Evolutionary conservation across 352 stramenopile species (phyloP).

Genomic region (Blastocystis sp.): DNA sequence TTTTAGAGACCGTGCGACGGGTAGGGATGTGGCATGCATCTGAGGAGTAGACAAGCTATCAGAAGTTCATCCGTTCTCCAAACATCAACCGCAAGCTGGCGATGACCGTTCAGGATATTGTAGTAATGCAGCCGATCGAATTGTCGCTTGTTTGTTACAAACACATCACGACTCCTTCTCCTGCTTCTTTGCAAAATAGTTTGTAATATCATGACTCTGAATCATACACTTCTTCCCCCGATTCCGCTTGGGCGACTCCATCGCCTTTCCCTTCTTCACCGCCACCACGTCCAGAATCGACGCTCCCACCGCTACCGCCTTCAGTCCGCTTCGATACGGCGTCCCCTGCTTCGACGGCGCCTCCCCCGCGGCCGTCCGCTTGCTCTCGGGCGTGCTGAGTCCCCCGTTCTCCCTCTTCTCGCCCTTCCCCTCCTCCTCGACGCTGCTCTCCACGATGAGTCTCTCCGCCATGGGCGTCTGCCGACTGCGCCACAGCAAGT

Average conservation of each 20-base stretch:
- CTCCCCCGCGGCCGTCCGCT: neutral
- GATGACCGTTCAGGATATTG: slow-evolving; percentile 5
- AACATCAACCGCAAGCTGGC: slow-evolving; percentile 6
- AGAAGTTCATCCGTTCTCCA: slow-evolving; percentile 35
- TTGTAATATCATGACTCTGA: neutral
- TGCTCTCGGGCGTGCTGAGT: neutral
- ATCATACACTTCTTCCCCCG: slow-evolving; percentile 10
- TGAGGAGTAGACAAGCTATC: slow-evolving; percentile 30
- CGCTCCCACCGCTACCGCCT: neutral
- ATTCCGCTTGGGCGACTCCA: neutral
- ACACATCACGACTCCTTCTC: neutral
- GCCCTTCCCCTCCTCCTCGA: neutral
- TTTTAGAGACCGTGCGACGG: neutral
- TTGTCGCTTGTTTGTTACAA: slow-evolving; percentile 19
- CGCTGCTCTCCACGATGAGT: neutral
- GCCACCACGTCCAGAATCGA: neutral
- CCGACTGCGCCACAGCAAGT: neutral
- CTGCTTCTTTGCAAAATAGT: slow-evolving; percentile 21
- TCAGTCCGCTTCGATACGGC: slow-evolving; percentile 6
- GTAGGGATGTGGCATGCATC: neutral
- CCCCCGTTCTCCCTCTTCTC: neutral
- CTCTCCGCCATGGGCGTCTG: neutral
- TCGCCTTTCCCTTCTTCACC: neutral
- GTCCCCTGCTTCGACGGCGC: neutral
- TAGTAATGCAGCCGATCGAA: neutral